Evolutionary conservation across 2,329 filamentous ascomycete genomes (phyloP).

Genomic region (Epichloe amarillans): DNA sequence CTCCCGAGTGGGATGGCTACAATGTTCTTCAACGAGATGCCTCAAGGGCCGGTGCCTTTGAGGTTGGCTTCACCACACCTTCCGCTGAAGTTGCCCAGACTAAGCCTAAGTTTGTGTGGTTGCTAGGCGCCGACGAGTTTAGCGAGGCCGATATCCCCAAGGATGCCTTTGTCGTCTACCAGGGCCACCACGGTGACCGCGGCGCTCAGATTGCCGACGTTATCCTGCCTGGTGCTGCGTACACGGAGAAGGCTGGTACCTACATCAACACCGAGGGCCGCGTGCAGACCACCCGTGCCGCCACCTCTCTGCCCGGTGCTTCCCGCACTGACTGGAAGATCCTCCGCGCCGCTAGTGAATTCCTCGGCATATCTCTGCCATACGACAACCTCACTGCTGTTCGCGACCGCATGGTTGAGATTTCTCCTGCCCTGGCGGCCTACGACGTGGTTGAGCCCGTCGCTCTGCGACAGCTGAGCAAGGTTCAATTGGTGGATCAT

Average conservation of each 20-base stretch:
- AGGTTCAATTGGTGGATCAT: conserved; percentile 88
- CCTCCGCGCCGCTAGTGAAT: conserved; percentile 82
- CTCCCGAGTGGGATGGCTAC: conserved; percentile 90
- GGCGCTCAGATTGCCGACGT: conserved; percentile 90
- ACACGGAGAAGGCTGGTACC: conserved; percentile 92
- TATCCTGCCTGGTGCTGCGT: conserved; percentile 84
- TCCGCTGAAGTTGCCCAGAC: conserved; percentile 71
- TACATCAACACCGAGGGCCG: conserved; percentile 98
- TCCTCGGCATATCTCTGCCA: conserved; percentile 71
- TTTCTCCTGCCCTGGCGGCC: conserved; percentile 75
- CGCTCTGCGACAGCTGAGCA: conserved; percentile 62
- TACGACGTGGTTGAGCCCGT: conserved; percentile 87
- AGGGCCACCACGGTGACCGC: conserved; percentile 92
- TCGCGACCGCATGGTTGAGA: conserved; percentile 87
- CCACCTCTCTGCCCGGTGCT: conserved; percentile 77
- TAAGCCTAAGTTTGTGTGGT: conserved; percentile 89
- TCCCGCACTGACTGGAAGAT: conserved; percentile 98
- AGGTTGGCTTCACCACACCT: conserved; percentile 86
- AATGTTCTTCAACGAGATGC: conserved; percentile 91
- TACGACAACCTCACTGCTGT: conserved; percentile 88
- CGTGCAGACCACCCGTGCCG: conserved; percentile 84
- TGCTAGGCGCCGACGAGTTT: conserved; percentile 90
- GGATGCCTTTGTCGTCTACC: conserved; percentile 93
- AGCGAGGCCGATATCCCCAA: conserved; percentile 76
- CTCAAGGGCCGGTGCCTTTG: conserved; percentile 84